A percentile compares a stretch with the other conserved stretches of the same genome.
Conservation (phyloP, 2,329 filamentous ascomycete genomes). For the Didymella arachidicola region DNA sequence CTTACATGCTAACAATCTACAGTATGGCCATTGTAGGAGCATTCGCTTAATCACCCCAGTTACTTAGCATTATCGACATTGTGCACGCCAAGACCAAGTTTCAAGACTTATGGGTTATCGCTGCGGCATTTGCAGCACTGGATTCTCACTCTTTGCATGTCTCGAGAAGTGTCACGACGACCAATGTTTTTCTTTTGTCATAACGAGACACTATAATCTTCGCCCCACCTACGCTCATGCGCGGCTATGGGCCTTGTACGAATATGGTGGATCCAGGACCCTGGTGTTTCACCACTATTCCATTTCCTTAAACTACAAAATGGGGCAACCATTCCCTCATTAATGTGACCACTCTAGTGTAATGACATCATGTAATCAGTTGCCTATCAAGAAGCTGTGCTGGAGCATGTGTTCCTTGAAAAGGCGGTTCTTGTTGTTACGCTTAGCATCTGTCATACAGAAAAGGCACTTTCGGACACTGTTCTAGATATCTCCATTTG, state of each 20-base stretch:
- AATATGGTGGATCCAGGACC: conserved; percentile 18
- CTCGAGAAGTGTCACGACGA: not conserved
- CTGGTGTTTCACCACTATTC: conserved; percentile 18
- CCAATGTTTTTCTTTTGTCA: conserved; percentile 1
- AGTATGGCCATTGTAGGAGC: conserved; percentile 50
- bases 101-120: conserved; percentile 1
- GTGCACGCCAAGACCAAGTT: not conserved
- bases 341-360: conserved; percentile 40
- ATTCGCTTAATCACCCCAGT: conserved; percentile 39
- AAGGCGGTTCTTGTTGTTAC: not conserved
- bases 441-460: not conserved
- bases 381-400: conserved; percentile 43
- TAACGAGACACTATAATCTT: not conserved
- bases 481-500: not conserved
- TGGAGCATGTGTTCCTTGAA: not conserved
- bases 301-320: conserved; percentile 30
- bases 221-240: conserved; percentile 1
- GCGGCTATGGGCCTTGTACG: conserved; percentile 24
- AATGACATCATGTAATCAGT: conserved; percentile 48
- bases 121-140: not conserved
- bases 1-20: conserved; percentile 13
- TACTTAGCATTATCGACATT: not conserved
- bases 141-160: conserved; percentile 2
- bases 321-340: conserved; percentile 49
- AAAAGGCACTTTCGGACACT: not conserved